Base-by-base conservation (phyloP, 768 basidiomycete species). In the Plicaturopsis crispa region DNA sequence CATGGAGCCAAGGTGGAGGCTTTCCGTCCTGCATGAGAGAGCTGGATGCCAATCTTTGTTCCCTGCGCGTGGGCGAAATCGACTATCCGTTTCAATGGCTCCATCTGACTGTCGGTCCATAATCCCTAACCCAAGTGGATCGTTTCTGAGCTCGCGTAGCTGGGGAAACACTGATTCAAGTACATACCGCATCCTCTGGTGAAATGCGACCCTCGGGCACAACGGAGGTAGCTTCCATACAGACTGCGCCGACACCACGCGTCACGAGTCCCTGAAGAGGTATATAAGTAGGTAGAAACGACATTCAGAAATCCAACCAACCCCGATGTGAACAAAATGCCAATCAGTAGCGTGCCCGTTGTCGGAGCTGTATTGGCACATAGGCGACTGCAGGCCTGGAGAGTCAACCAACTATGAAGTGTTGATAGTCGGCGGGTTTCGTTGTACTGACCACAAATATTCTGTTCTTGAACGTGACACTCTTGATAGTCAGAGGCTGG, bases 321-420 rank as follows among this genome's bases (percentile, higher is more conserved):
- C 75, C 1, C 83, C 84, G 23, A 85, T 67, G 52, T 90, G 84
- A 13, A 87, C 83, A 4, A 89, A 57, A 54, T 91, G 89, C 78
- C 81, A 89, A 45, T 88, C 82, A 1, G 86, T 87, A 3, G 78
- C 75, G 48, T 84, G 77, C 0, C 87, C 87, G 36, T 79, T 61
- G 32, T 83, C 72, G 6, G 78, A 67, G 41, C 79, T 82, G 60
- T 90, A 91, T 57, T 82, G 79, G 55, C 87, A 89, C 86, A 89
- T 88, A 2, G 83, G 84, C 8, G 83, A 63, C 79, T 80, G 44
- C 6, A 33, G 31, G 36, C 20, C 19, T n/a, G n/a, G n/a, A n/a
- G n/a, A n/a, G n/a, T n/a, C n/a, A n/a, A n/a, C n/a, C n/a, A n/a
- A n/a, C n/a, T n/a, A n/a, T n/a, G n/a, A n/a, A n/a, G n/a, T n/a